Evolutionary conservation across 2,329 filamentous ascomycete species (phyloP), one percentile per base, ranked within the genome.

Genomic region (Exserohilum rostratum): DNA sequence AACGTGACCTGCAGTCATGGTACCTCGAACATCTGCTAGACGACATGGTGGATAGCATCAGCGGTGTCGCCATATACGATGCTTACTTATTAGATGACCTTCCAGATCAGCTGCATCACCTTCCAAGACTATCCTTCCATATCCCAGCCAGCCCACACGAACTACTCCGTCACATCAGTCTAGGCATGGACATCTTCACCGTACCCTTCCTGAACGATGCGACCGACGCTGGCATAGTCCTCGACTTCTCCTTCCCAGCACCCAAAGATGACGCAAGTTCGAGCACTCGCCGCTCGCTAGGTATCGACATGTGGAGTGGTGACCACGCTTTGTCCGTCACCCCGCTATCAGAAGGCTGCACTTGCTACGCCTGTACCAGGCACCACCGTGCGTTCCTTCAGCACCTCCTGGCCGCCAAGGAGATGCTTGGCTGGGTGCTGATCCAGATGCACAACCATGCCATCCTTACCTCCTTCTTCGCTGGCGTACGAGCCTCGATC

Each of bases 361-460:
- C 77, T 46, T 99, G 95, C 80, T 93, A 96, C 73, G 81, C 91
- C 18, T 99, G 95, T 80, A 85, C 81, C 2, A 84, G 84, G 15
- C 93, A 98, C 74, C 91, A 96, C 75, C 82, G 88, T 45, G 93
- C 95, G 0, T 99, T 90, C 75, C 70, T 99, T 31, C 89, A 92
- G 61, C 95, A 99, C 74, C 82, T 98, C 1, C 84, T 99, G 5
- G 83, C 86, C 42, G 92, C 95, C 0, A 96, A 93, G 70, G 95
- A 99, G 76, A 98, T 99, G 95, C 85, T 97, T 4, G 93, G 89
- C 20, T 99, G 95, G 95, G 90, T 89, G 0, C 82, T 99, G 6
- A 81, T 99, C 6, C 93, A 98, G 73, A 83, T 96, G 3, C 95
- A 99, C 77, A 99, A 99, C 72, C 87, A 96, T 72, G 82, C 87